phyloP scores from a whole-genome alignment of 257 asterid species.

The Rauvolfia tetraphylla region DNA sequence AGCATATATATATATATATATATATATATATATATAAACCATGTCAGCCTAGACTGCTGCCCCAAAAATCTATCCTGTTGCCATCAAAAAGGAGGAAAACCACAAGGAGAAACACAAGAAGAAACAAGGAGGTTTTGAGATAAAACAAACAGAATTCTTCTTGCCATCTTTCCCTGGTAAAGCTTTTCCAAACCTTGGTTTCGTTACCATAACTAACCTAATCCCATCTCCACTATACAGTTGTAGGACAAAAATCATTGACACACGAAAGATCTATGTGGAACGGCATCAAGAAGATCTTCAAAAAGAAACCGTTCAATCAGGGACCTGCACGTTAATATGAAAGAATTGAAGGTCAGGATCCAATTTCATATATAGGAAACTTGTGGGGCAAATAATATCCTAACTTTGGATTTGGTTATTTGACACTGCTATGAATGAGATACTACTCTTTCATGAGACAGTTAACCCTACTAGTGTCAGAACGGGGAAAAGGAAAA shows the following conservation, averaged over 20 bases:
- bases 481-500: neutral
- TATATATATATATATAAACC: too few species aligned
- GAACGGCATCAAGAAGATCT: constrained; percentile 3
- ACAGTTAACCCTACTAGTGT: neutral
- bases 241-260: constrained; percentile 6
- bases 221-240: constrained; percentile 25
- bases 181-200: neutral
- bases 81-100: neutral
- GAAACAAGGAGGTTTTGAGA: too few species aligned
- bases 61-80: neutral
- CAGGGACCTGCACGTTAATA: neutral
- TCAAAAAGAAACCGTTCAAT: constrained; percentile 1
- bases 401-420: neutral
- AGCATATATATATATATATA: neutral
- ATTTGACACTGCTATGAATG: neutral
- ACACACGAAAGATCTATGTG: neutral
- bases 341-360: neutral
- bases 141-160: neutral
- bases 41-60: neutral
- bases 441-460: neutral
- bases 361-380: neutral
- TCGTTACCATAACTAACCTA: neutral
- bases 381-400: neutral
- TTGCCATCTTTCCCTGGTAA: neutral
- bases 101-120: too few species aligned